Conservation (phyloP, 805 yeast genomes). For the Ogataea parapolymorpha region DNA sequence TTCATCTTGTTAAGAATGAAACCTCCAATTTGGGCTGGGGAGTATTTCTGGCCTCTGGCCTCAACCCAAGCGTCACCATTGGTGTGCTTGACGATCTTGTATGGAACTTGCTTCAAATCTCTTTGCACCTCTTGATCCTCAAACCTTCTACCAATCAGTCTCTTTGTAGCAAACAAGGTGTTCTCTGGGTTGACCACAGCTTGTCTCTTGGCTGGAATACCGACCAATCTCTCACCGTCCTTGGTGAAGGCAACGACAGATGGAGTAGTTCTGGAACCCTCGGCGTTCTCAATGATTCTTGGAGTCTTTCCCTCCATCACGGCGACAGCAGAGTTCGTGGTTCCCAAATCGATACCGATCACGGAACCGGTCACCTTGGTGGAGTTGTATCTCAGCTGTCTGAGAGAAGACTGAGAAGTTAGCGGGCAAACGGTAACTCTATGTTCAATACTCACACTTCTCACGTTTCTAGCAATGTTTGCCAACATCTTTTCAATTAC, state of each 20-base stretch:
- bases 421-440: neutral
- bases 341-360: conserved; percentile 80
- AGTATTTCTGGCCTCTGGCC: conserved; percentile 42
- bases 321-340: conserved; percentile 86
- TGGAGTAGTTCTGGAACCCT: conserved; percentile 78
- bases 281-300: conserved; percentile 68
- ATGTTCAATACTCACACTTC: conserved; percentile 24
- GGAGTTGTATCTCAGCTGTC: conserved; percentile 34
- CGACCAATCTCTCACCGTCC: conserved; percentile 50
- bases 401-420: conserved; percentile 20
- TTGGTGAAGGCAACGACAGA: conserved; percentile 68
- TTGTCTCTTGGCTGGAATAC: conserved; percentile 74
- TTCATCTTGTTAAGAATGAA: conserved; percentile 89
- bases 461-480: conserved; percentile 32
- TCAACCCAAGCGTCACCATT: conserved; percentile 73
- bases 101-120: conserved; percentile 62
- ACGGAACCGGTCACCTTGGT: conserved; percentile 43
- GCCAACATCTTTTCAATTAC: conserved; percentile 28
- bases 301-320: conserved; percentile 63
- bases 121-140: conserved; percentile 67
- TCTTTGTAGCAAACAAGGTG: conserved; percentile 78
- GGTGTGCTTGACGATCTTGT: conserved; percentile 51
- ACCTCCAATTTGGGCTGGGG: conserved; percentile 75
- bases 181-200: conserved; percentile 71
- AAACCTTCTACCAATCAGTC: conserved; percentile 72